Conservation (phyloP, 1,284 basidiomycete genomes). For the Cryptococcus neoformans region DNA sequence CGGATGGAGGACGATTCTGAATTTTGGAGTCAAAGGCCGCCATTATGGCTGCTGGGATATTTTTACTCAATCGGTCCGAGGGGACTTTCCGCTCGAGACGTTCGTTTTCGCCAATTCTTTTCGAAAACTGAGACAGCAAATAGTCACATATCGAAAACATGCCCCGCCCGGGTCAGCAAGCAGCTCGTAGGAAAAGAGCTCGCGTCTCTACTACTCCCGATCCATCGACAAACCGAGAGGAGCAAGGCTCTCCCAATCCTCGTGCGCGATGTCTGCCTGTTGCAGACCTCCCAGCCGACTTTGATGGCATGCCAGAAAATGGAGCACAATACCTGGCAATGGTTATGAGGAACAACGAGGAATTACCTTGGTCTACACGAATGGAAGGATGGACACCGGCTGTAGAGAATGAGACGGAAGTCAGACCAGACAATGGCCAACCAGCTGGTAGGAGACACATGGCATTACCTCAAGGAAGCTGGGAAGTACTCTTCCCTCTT, state of each 20-base stretch:
- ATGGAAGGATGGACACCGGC: conserved; percentile 7
- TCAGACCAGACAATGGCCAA: background rate
- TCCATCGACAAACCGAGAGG: background rate
- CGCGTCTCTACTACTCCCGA: background rate
- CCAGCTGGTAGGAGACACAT: conserved; percentile 10
- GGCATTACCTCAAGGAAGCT: conserved; percentile 32
- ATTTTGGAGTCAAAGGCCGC: too few relatives aligned
- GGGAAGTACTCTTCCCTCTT: conserved; percentile 26
- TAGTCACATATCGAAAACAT: background rate
- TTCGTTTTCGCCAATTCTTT: background rate
- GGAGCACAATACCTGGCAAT: conserved; percentile 40
- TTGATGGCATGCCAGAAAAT: conserved; percentile 29
- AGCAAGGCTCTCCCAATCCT: conserved; percentile 1
- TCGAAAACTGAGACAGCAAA: background rate
- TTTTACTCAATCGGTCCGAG: background rate
- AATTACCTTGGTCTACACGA: conserved; percentile 29
- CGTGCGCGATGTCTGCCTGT: conserved; percentile 30
- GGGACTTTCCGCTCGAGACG: background rate
- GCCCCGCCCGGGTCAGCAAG: conserved; percentile 3
- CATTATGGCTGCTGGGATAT: background rate
- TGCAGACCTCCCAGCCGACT: conserved; percentile 30
- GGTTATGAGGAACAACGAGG: conserved; percentile 21
- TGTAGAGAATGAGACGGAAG: background rate
- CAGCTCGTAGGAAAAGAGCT: conserved; percentile 3
- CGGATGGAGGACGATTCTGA: background rate